Evolutionary conservation across 1,139 yeast species (phyloP).

Genomic region (Geotrichum armillariae): DNA sequence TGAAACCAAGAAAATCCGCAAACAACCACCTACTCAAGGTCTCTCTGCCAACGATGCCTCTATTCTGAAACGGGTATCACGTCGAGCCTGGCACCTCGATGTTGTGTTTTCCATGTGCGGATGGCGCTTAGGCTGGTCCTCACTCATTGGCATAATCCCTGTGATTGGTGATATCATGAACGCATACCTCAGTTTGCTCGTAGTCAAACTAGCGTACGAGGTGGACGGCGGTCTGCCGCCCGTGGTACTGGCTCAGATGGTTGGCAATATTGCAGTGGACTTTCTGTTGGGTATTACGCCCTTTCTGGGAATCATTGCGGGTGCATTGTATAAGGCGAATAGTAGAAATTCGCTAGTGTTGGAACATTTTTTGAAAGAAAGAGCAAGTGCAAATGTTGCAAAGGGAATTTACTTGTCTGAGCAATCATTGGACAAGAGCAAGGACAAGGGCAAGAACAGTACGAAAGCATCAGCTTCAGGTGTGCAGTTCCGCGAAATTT

Average conservation of each 20-base stretch:
- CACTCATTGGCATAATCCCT: slow-evolving; percentile 69
- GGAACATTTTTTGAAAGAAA: slow-evolving; percentile 39
- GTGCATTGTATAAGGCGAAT: slow-evolving; percentile 70
- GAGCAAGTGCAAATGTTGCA: slow-evolving; percentile 17
- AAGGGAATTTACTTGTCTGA: slow-evolving; percentile 8
- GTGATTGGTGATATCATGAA: slow-evolving; percentile 58
- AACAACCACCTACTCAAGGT: slow-evolving; percentile 50
- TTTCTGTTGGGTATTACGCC: slow-evolving; percentile 73
- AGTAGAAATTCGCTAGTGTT: slow-evolving; percentile 67
- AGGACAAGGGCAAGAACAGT: not conserved
- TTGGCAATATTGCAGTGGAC: slow-evolving; percentile 61
- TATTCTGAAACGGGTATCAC: slow-evolving; percentile 53
- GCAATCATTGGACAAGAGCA: not conserved
- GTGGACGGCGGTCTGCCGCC: slow-evolving; percentile 69
- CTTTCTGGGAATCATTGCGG: slow-evolving; percentile 66
- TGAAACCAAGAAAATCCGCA: slow-evolving; percentile 31
- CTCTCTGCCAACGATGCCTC: slow-evolving; percentile 55
- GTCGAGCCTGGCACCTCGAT: slow-evolving; percentile 63
- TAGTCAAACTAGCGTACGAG: slow-evolving; percentile 52
- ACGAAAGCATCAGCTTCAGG: too few relatives aligned
- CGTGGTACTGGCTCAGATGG: slow-evolving; percentile 51
- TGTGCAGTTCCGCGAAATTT: too few relatives aligned
- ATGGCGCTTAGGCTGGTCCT: slow-evolving; percentile 69
- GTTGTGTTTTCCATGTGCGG: slow-evolving; percentile 64
- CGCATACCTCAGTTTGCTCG: slow-evolving; percentile 49